Evolutionary conservation across 768 basidiomycete species (phyloP), one percentile per base, ranked within the genome.

Genomic region (Cyclocybe aegerita): DNA sequence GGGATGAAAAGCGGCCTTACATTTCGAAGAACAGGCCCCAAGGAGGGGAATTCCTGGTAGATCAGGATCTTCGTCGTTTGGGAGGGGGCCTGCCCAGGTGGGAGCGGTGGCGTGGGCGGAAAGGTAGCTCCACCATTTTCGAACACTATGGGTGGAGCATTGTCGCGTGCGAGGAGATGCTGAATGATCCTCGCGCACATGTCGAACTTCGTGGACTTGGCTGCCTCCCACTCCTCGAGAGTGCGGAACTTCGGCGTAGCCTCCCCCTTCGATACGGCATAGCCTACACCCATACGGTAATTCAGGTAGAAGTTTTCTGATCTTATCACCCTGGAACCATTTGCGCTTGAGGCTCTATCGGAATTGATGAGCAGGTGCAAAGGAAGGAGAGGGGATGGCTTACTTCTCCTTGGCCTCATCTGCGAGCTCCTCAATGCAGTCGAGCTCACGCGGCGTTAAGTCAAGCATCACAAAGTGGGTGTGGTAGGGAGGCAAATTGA

Each of bases 191-290:
- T 35, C 1, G 55, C 57, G 6, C 50, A 48, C 0, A 36, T 49
- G 46, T 64, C 57, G 11, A 64, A 34, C 23, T 64, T 64, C 5
- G 62, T 64, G 1, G 60, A 60, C 29, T 50, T 58, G 5, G 31
- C 17, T 1, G 29, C 33, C 2, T 41, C 38, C 62, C 62, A 64
- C 0, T 56, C 51, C 0, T 52, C 51, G n/a, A 58, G 49, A 3
- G 38, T 43, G 1, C 39, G 45, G 37, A 61, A 58, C 1, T n/a
- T n/a, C 7, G 58, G 44, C 1, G 42, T 38, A 0, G 45, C 56
- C 7, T 46, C 45, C 7, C 50, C 45, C 3, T 50, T 34, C 10
- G 29, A 46, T 7, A 50, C 52, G 7, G 60, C 58, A 31, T 54
- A 63, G 1, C 36, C 36, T 0, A 57, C 51, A 2, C 49, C 51